Base-by-base conservation (phyloP, 2,329 filamentous ascomycete species). In the Neocatenulostroma microsporum region DNA sequence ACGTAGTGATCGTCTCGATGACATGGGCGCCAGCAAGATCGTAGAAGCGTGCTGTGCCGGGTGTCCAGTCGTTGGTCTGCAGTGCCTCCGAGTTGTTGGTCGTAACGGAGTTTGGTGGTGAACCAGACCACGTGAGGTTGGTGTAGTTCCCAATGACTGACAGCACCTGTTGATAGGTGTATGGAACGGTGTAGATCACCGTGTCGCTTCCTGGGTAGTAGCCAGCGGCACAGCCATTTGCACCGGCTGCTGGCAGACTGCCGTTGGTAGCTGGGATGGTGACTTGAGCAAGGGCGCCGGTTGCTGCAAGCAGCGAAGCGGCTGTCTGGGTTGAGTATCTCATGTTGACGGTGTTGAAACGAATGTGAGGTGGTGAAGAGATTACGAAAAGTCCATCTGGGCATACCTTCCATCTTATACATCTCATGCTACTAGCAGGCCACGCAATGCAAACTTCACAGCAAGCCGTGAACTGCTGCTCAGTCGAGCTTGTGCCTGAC, bases 111-210 rank as follows among this genome's bases (percentile, higher is more conserved):
- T 37, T 34, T 2, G n/a, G 33, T 23, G 44, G 37, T 10, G 27
- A 28, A 10, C 45, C 41, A 24, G 39, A 40, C 42, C 42, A 48
- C 32, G 46, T 47, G 14, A 50, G 40, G 21, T 50, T 46, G 19
- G 23, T 39, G 39, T 38, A 50, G 44, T 47, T 41, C 18, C 42
- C 47, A 19, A 51, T 44, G 32, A 49, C 42, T 11, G 34, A 33
- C 12, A 48, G 12, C 26, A 49, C 47, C 39, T 49, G 26, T 13
- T 42, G 33, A 40, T 51, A 49, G 18, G 45, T 43, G 30, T 51
- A 51, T 11, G 48, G 48, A 2, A 51, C 34, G 7, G 48, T 49
- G 38, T 37, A 44, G 20, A 41, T 21, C 29, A 48, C 36, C 33
- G 35, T 38, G 30, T 47, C 41, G 23, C 23, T 34, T 17, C 44